Base-by-base conservation (phyloP, 164 flowering plant species). In the Vitis amurensis region DNA sequence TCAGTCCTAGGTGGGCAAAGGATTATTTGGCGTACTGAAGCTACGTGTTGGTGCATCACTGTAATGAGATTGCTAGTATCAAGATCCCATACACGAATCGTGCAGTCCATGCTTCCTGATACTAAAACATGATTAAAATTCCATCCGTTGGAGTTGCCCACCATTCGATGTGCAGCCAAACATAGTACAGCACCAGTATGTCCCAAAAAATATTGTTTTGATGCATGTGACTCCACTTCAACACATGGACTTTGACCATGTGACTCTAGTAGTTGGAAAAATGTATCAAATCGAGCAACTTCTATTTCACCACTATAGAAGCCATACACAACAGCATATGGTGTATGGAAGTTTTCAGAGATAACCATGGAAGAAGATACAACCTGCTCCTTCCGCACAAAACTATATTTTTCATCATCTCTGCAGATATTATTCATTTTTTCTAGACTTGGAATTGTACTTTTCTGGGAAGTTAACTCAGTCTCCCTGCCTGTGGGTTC, bases 311-410 rank as follows among this genome's bases (percentile, higher is more conserved):
- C 99, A 81, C 66, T 85, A 60, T 73, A 80, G 67, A 81, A 87
- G 23, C 99, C 98, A 83, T 90, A 91, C 8, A 90, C 92, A 72
- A 92, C 79, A 57, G 90, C 98, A 80, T 78, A 87, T 67, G 99
- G 99, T 51, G 78, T 77, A 66, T 61, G 68, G 66, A 70, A 64
- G 60, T 68, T 78, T 71, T 82, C 90, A 69, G 89, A 88, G 50
- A 96, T 86, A 71, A 96, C 87, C 91, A 93, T 84, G 49, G 97
- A 88, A 66, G 97, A 93, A 77, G 97, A 81, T n/a, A 91, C 91
- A 59, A 74, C 73, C 65, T 60, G 63, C 14, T 64, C 81, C 61
- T 80, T 75, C 13, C 16, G 68, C 15, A 64, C 17, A 72, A 68
- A 63, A 58, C 56, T 71, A 55, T 57, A 16, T 13, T 61, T 64